These are phyloP conservation scores for Zasmidium citrigriseum DNA, from an alignment of 2,329 filamentous ascomycete genomes.

Conservation along the genomic window DNA sequence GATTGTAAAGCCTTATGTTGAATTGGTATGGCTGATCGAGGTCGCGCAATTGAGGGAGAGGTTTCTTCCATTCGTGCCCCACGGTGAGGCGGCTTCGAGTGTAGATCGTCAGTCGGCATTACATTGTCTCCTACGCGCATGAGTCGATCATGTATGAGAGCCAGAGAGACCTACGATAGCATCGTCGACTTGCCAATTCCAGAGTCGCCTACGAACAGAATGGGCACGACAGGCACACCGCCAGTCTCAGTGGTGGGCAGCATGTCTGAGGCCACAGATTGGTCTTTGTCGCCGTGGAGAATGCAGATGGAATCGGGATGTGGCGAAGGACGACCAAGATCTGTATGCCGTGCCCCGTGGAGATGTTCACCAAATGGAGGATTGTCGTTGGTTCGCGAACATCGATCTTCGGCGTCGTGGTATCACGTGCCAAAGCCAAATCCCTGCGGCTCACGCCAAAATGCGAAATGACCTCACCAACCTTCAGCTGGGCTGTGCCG, in stretches of 20 bases:
- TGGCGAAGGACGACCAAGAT: background rate
- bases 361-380: background rate
- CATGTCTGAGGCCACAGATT: no score
- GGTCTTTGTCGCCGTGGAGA: no score
- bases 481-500: background rate
- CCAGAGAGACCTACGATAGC: slow-evolving; percentile 53
- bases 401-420: background rate
- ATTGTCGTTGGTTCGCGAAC: background rate
- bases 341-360: background rate
- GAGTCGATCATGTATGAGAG: no score
- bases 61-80: slow-evolving; percentile 31
- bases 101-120: no score
- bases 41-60: slow-evolving; percentile 51
- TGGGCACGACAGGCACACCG: slow-evolving; percentile 43
- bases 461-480: background rate
- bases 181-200: slow-evolving; percentile 65
- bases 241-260: slow-evolving; percentile 10
- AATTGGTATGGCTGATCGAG: slow-evolving; percentile 61
- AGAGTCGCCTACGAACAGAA: slow-evolving; percentile 60
- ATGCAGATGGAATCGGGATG: background rate
- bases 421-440: background rate
- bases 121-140: no score
- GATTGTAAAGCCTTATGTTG: slow-evolving; percentile 58
- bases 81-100: slow-evolving; percentile 31
- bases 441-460: background rate